Evolutionary conservation across 495 filamentous ascomycete genomes (phyloP).

Genomic region (Penicillium maclennaniae): DNA sequence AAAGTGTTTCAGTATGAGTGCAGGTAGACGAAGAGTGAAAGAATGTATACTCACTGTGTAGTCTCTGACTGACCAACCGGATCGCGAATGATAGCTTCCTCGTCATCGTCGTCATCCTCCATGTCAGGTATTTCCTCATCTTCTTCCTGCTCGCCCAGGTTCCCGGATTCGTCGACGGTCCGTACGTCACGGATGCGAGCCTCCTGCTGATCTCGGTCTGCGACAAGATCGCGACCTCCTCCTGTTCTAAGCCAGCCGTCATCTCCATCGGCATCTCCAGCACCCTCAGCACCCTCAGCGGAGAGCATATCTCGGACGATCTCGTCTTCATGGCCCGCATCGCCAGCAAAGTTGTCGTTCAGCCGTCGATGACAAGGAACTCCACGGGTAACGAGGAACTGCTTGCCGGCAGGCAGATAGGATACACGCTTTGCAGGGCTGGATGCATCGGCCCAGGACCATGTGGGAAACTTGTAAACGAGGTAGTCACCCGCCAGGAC

Average conservation of each 20-base stretch:
- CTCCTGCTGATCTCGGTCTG: constrained; percentile 52
- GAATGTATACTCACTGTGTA: constrained; percentile 57
- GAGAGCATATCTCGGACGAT: constrained; percentile 74
- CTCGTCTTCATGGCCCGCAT: constrained; percentile 78
- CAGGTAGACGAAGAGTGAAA: not conserved
- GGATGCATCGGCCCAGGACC: constrained; percentile 93
- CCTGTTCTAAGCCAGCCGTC: constrained; percentile 91
- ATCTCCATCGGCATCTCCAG: constrained; percentile 58
- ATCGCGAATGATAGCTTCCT: constrained; percentile 94
- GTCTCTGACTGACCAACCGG: constrained; percentile 51
- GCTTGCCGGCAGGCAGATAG: constrained; percentile 85
- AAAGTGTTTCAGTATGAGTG: not conserved
- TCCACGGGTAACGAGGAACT: constrained; percentile 90
- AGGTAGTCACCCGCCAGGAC: constrained; percentile 94
- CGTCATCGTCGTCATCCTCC: constrained; percentile 96
- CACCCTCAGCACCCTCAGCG: constrained; percentile 48
- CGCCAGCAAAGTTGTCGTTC: constrained; percentile 88
- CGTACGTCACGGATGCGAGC: constrained; percentile 74
- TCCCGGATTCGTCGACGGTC: constrained; percentile 80
- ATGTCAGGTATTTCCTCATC: constrained; percentile 94
- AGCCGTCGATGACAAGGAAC: constrained; percentile 90
- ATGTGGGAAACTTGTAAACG: constrained; percentile 98
- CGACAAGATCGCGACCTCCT: constrained; percentile 53
- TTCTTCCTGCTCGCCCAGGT: constrained; percentile 65
- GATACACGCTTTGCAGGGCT: constrained; percentile 67